Conservation (phyloP, 2,329 filamentous ascomycete species). For the Fusarium sp. region DNA sequence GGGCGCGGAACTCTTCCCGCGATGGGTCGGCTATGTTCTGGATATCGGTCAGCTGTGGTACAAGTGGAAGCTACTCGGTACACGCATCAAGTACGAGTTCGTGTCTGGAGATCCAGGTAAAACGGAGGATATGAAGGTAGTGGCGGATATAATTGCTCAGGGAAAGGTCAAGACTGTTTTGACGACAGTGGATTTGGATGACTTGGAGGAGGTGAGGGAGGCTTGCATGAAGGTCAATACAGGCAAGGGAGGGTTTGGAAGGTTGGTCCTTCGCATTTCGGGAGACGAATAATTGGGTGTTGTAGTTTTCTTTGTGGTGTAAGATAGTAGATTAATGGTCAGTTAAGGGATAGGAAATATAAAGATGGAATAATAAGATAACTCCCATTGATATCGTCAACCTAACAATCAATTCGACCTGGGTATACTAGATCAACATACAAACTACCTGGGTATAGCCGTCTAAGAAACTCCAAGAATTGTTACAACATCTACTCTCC, state of each 20-base stretch:
- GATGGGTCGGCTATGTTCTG: constrained; percentile 57
- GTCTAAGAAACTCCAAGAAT: no score
- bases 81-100: constrained; percentile 60
- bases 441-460: no score
- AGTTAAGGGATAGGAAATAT: neutral
- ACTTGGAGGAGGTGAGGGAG: constrained; percentile 60
- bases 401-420: neutral
- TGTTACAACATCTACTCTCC: no score
- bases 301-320: neutral
- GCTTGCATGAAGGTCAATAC: constrained; percentile 57
- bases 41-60: constrained; percentile 59
- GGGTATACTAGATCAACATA: neutral
- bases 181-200: constrained; percentile 57
- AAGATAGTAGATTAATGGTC: neutral
- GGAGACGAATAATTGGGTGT: neutral
- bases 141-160: constrained; percentile 58
- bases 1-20: constrained; percentile 51
- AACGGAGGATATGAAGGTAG: constrained; percentile 60
- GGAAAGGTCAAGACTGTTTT: constrained; percentile 62
- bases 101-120: constrained; percentile 61
- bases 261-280: constrained; percentile 49
- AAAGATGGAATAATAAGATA: neutral
- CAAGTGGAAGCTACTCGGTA: constrained; percentile 60
- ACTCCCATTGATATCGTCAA: no score
- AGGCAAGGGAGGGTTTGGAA: constrained; percentile 50